Percentiles rank a stretch among this genome's conserved stretches.
phyloP scores from a whole-genome alignment of 2,329 filamentous ascomycete genomes.

The Orbilia brochopaga region DNA sequence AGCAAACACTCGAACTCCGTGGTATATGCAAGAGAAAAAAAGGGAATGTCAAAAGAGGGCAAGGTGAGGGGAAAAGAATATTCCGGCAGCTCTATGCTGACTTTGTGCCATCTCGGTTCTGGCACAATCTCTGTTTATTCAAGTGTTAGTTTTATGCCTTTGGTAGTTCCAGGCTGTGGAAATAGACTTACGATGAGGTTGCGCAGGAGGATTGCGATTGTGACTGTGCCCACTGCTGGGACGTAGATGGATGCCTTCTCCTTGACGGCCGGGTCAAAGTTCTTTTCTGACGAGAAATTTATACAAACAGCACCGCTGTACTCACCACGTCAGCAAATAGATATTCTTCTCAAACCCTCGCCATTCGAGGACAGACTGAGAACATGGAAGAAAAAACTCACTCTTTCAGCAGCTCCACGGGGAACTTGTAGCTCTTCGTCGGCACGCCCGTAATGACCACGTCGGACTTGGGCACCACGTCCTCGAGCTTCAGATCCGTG shows the following conservation, averaged over 20 bases:
- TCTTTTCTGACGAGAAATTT: constrained; percentile 95
- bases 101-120: constrained; percentile 23
- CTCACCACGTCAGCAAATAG: constrained; percentile 9
- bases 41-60: neutral
- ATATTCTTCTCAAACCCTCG: neutral
- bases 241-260: constrained; percentile 97
- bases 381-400: constrained; percentile 6
- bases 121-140: constrained; percentile 20
- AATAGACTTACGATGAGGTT: constrained; percentile 77
- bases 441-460: constrained; percentile 95
- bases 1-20: no score
- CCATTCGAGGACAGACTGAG: neutral
- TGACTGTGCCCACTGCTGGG: constrained; percentile 95
- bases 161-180: neutral
- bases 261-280: constrained; percentile 88
- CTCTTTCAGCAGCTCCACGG: constrained; percentile 79
- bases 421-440: constrained; percentile 85
- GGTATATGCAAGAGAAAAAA: neutral
- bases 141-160: neutral
- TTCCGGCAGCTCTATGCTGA: neutral
- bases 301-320: constrained; percentile 84
- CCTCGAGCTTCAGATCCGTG: constrained; percentile 76
- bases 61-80: neutral
- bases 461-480: constrained; percentile 85
- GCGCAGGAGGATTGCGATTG: constrained; percentile 85